Evolutionary conservation across 2,329 filamentous ascomycete genomes (phyloP).

Genomic region (Tolypocladium sp.): DNA sequence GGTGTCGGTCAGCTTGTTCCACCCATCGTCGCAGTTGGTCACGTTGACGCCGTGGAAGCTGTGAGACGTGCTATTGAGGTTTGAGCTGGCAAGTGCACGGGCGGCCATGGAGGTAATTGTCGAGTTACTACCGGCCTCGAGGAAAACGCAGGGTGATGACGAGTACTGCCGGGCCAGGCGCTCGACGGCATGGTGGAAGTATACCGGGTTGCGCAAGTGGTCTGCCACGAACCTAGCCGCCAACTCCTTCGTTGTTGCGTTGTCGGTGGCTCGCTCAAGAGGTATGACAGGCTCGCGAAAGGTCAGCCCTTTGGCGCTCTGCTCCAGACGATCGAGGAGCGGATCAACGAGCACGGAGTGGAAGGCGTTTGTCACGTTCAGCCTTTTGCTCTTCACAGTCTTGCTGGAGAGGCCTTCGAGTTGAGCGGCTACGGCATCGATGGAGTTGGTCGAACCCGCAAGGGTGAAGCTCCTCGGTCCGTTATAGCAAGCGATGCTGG

Average conservation of each 20-base stretch:
- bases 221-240: constrained; percentile 12
- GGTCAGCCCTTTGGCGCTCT: constrained; percentile 9
- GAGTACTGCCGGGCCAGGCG: constrained; percentile 21
- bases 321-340: constrained; percentile 16
- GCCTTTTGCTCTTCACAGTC: constrained; percentile 21
- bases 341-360: constrained; percentile 32
- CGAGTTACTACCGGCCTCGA: constrained; percentile 31
- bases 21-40: background rate
- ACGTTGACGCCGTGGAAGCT: constrained; percentile 2
- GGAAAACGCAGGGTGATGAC: constrained; percentile 18
- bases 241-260: background rate
- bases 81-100: constrained; percentile 10
- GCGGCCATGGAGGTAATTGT: constrained; percentile 23
- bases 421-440: constrained; percentile 15
- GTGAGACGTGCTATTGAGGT: background rate
- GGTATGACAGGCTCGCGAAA: constrained; percentile 1
- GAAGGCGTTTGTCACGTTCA: constrained; percentile 37
- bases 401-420: background rate
- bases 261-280: constrained; percentile 3
- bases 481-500: constrained; percentile 37
- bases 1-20: constrained; percentile 11
- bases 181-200: constrained; percentile 31
- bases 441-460: constrained; percentile 22
- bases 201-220: constrained; percentile 35
- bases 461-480: constrained; percentile 31